Base-by-base conservation (phyloP, 2,329 filamentous ascomycete genomes). In the Chalaropsis thielavioides region DNA sequence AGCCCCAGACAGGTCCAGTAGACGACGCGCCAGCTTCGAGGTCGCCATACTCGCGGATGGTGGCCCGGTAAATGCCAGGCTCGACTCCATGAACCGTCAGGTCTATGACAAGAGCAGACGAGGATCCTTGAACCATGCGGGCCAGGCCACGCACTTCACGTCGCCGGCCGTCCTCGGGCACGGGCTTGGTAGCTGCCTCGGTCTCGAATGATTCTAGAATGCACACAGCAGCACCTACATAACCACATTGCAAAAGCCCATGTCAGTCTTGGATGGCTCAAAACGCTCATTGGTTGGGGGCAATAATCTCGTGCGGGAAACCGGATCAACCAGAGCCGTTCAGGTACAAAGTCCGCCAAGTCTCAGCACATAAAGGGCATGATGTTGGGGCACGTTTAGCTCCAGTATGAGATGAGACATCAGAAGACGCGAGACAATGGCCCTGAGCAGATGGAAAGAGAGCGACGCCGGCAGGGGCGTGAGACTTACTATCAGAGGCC, bases 111-210 rank as follows among this genome's bases (percentile, higher is more conserved):
- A 92, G 96, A 71, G 89, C 81, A 51, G 81, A 84, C 2, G 88
- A 81, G 62, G 84, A 85, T 62, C 96, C 90, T 73, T 97, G 90
- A 51, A 99, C 92, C 88, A 99, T 95, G 70, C 94, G 85, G 68
- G 89, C 90, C 49, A 99, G 79, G 35, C 94, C 94, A 69, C 89
- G 84, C 63, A 99, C 91, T 70, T 88, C 76, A 61, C 81, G 76
- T 67, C 74, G 72, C 41, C 71, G 72, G 41, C 75, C 74, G 38
- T 75, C 74, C 63, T 74, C 72, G n/a, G 72, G 68, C 31, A 73
- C 70, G 51, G 69, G 71, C 65, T 40, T 19, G 49, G 62, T 22
- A 17, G 85, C 81, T 66, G 75, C 74, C 58, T 85, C 81, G 72
- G 90, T 85, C 70, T 77, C 72, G 69, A 81, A 85, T 65, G 90